These are phyloP conservation scores for Globisporangium perplexum DNA, from an alignment of 352 stramenopile species.

Conservation along the genomic window DNA sequence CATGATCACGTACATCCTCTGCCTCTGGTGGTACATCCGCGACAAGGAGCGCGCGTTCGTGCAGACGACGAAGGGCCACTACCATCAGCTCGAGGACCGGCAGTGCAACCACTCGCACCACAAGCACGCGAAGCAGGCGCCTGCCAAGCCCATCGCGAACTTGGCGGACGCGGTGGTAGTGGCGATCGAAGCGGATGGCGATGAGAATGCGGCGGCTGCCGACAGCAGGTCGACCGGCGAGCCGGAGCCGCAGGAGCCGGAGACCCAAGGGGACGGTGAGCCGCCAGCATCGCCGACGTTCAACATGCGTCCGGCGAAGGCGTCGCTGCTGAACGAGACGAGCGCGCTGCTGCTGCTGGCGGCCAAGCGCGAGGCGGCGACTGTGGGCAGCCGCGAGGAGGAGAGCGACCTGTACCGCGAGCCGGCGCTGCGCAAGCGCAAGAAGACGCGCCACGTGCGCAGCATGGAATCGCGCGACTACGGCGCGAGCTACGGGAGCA, in stretches of 20 bases:
- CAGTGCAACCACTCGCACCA: constrained; percentile 35
- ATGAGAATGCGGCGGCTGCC: neutral
- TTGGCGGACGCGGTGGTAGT: constrained; percentile 10
- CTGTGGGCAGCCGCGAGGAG: constrained; percentile 22
- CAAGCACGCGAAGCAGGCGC: constrained; percentile 12
- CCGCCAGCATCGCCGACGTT: constrained; percentile 6
- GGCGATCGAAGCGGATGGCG: constrained; percentile 3
- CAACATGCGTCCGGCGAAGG: constrained; percentile 7
- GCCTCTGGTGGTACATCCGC: constrained; percentile 77
- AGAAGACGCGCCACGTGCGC: constrained; percentile 12
- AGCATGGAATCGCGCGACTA: constrained; percentile 10
- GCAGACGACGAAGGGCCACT: constrained; percentile 28
- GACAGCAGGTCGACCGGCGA: constrained; percentile 6
- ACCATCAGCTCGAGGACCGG: constrained; percentile 29
- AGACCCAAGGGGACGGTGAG: constrained; percentile 4
- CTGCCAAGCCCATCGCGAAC: constrained; percentile 4
- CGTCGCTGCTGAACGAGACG: constrained; percentile 16
- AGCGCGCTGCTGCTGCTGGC: constrained; percentile 33
- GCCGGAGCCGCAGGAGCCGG: constrained; percentile 5
- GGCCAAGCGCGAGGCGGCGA: constrained; percentile 26
- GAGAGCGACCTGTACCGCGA: constrained; percentile 74
- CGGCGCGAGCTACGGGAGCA: constrained; percentile 11
- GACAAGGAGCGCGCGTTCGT: constrained; percentile 74
- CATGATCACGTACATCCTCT: constrained; percentile 80
- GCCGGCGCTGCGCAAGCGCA: constrained; percentile 42